A percentile compares a stretch with the other conserved stretches of the same genome.
Evolutionary conservation across 495 filamentous ascomycete genomes (phyloP).

Genomic region (Neurospora hispaniola): DNA sequence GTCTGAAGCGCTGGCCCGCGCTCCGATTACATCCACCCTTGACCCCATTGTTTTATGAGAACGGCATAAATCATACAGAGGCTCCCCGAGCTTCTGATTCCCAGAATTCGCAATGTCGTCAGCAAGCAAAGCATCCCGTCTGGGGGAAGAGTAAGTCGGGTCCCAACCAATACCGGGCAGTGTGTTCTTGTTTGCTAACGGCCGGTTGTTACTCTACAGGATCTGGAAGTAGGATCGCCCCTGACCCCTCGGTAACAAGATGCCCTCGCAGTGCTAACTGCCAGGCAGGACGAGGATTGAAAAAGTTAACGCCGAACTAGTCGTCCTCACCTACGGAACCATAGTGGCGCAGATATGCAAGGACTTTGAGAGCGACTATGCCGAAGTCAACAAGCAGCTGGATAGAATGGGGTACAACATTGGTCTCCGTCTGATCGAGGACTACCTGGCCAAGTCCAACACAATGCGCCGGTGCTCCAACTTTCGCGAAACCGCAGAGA

Average conservation of each 20-base stretch:
- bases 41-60: background rate
- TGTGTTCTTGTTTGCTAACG: background rate
- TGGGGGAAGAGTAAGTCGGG: conserved; percentile 88
- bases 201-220: conserved; percentile 34
- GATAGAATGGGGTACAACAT: conserved; percentile 99
- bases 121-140: conserved; percentile 77
- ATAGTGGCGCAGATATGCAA: conserved; percentile 95
- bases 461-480: conserved; percentile 75
- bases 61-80: background rate
- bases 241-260: background rate
- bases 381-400: conserved; percentile 90
- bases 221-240: conserved; percentile 83
- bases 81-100: background rate
- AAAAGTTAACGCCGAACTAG: conserved; percentile 80
- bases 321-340: conserved; percentile 94
- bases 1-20: background rate
- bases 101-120: conserved; percentile 55
- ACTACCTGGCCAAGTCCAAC: conserved; percentile 91
- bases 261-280: conserved; percentile 3
- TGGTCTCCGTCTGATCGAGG: conserved; percentile 89
- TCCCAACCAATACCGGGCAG: background rate
- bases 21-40: background rate
- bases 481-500: conserved; percentile 91
- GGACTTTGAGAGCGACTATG: conserved; percentile 87
- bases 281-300: conserved; percentile 49